Evolutionary conservation across 352 stramenopile species (phyloP), one percentile per base, ranked within the genome.

Genomic region (Phytophthora citrophthora): DNA sequence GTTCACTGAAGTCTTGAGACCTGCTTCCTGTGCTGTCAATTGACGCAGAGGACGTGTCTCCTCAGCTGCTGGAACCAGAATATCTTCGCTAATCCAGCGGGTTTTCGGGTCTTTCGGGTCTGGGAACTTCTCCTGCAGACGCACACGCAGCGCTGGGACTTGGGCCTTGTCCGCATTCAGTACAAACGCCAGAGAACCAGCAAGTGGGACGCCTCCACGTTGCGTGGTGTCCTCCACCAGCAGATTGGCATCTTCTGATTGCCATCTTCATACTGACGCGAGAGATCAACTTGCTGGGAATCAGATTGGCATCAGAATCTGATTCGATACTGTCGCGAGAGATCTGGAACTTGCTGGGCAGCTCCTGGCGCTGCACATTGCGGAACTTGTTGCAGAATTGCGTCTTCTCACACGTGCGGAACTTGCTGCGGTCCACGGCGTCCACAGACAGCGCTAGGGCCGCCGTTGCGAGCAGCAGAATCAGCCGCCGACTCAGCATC

Each of bases 351-450:
- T 63, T 70, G 20, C 20, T 44, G 29, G 54, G 24, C 32, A 44
- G 46, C 41, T 60, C 40, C 31, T 61, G 64, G 5, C 65, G 64
- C 54, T 64, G 46, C 20, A 62, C 54, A 24, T 81, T 77, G 54
- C 84, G 86, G 56, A 83, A 83, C 55, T 81, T 85, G 27, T 81
- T 76, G 78, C 98, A 99, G 81, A 99, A 99, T 13, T 95, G 90
- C n/a, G 97, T 99, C 77, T 99, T 89, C 18, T 88, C 73, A 70
- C 98, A 99, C 18, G 93, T 99, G 41, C 97, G 83, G 80, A 99
- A 99, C 84, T 99, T 99, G 56, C 74, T 96, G 67, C 90, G 85
- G 77, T 99, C 98, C 11, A 99, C 98, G 8, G 90, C 95, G 10
- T 53, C n/a, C 5, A 40, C 36, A 31, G 43, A 34, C 24, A 70